These are phyloP conservation scores for Scedosporium boydii DNA, from an alignment of 2,329 filamentous ascomycete genomes.

Conservation along the genomic window DNA sequence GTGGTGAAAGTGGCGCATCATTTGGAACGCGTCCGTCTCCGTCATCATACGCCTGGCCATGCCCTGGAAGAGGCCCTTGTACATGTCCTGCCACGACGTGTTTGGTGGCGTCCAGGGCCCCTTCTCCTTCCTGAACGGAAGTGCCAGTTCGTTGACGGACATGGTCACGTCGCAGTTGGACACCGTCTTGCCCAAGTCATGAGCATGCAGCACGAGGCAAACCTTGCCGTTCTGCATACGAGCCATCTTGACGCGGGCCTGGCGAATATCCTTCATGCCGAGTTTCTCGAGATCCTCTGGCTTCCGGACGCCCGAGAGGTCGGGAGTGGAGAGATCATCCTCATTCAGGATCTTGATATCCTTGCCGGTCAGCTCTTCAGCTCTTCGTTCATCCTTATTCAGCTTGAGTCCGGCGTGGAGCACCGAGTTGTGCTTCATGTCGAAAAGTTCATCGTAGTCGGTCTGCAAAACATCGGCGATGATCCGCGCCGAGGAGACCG, in stretches of 20 bases:
- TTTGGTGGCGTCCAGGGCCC: too few relatives aligned
- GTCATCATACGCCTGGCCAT: too few relatives aligned
- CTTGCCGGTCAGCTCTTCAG: slow-evolving; percentile 12
- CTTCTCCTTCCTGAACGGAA: too few relatives aligned
- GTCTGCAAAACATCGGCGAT: slow-evolving; percentile 33
- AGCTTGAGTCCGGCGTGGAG: slow-evolving; percentile 32
- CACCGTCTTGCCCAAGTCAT: slow-evolving; percentile 23
- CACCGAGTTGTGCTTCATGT: slow-evolving; percentile 31
- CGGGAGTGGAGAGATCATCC: slow-evolving; percentile 30
- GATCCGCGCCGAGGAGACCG: slow-evolving; percentile 22
- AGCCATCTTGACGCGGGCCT: slow-evolving; percentile 27
- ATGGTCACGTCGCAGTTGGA: slow-evolving; percentile 28
- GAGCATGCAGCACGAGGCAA: slow-evolving; percentile 26
- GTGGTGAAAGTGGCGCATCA: too few relatives aligned
- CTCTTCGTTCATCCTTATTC: slow-evolving; percentile 24
- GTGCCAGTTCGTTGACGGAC: slow-evolving; percentile 17
- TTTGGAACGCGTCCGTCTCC: too few relatives aligned
- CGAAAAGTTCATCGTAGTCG: slow-evolving; percentile 37
- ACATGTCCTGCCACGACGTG: too few relatives aligned
- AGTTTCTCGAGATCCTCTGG: slow-evolving; percentile 30
- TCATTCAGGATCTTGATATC: slow-evolving; percentile 14
- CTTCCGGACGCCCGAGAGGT: slow-evolving; percentile 27
- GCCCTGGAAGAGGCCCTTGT: too few relatives aligned
- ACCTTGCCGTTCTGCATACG: slow-evolving; percentile 35
- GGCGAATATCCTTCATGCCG: slow-evolving; percentile 26